These are phyloP conservation scores for Lepiota brunneoincarnata DNA, from an alignment of 768 basidiomycete species.

Conservation along the genomic window DNA sequence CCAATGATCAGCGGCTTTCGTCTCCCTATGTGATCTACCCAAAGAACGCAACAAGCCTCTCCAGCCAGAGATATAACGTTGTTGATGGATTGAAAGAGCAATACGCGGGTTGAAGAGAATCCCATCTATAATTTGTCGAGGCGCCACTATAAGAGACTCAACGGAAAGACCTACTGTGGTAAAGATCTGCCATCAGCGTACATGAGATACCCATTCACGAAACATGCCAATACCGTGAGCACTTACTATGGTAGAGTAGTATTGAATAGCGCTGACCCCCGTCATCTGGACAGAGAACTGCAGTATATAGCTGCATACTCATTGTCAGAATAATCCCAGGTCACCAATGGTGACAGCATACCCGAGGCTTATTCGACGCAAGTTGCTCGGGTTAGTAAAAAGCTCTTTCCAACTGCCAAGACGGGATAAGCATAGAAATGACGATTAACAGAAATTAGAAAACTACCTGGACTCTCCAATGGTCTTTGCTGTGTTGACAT, in stretches of 20 bases:
- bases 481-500: conserved; percentile 29
- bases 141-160: not conserved
- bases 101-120: conserved; percentile 39
- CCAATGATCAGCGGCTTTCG: conserved; percentile 39
- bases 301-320: conserved; percentile 32
- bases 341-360: conserved; percentile 18
- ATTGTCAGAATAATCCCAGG: conserved; percentile 3
- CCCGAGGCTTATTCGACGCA: conserved; percentile 44
- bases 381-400: conserved; percentile 40
- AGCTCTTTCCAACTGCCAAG: conserved; percentile 34
- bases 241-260: conserved; percentile 43
- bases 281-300: conserved; percentile 64
- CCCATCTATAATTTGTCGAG: conserved; percentile 31
- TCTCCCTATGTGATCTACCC: conserved; percentile 40
- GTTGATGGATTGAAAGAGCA: conserved; percentile 54
- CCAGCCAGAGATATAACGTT: conserved; percentile 52
- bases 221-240: not conserved
- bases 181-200: conserved; percentile 27
- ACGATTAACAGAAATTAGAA: not conserved
- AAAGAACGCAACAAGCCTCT: conserved; percentile 44
- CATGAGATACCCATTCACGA: not conserved
- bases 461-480: conserved; percentile 39
- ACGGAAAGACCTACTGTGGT: conserved; percentile 25
- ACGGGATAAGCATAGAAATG: not conserved
- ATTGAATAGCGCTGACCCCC: conserved; percentile 55